A percentile compares a stretch with the other conserved stretches of the same genome.
Evolutionary conservation across 495 filamentous ascomycete genomes (phyloP).

Genomic region (Talaromyces trachyspermus): DNA sequence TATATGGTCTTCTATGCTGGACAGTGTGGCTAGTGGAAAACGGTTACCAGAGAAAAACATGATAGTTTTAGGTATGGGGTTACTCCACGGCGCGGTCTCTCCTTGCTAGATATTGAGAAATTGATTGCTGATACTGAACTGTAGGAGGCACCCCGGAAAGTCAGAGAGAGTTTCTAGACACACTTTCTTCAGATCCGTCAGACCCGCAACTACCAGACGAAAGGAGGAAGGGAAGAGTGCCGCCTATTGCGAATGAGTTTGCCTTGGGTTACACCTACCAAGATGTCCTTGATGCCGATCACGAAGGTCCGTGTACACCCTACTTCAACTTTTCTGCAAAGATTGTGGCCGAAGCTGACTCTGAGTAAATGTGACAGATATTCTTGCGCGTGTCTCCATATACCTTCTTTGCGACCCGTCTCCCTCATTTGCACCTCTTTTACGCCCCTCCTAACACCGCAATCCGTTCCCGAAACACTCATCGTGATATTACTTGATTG

Average conservation of each 20-base stretch:
- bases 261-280: constrained; percentile 93
- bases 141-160: constrained; percentile 80
- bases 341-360: not conserved
- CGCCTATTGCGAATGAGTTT: constrained; percentile 86
- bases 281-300: constrained; percentile 89
- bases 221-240: constrained; percentile 54
- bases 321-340: not conserved
- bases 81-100: not conserved
- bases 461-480: constrained; percentile 79
- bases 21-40: constrained; percentile 83
- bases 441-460: constrained; percentile 76
- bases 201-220: constrained; percentile 46
- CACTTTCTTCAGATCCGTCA: constrained; percentile 57
- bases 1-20: constrained; percentile 92
- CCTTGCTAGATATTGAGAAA: not conserved
- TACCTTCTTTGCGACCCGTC: constrained; percentile 82
- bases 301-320: constrained; percentile 57
- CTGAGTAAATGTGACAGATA: constrained; percentile 51
- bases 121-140: not conserved
- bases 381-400: constrained; percentile 81
- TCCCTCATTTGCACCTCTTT: constrained; percentile 71
- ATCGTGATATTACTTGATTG: constrained; percentile 88
- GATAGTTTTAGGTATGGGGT: constrained; percentile 64
- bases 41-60: constrained; percentile 88
- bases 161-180: constrained; percentile 85